Conservation (phyloP, 345 rosid species). For the sweet orange (Citrus sinensis) region DNA sequence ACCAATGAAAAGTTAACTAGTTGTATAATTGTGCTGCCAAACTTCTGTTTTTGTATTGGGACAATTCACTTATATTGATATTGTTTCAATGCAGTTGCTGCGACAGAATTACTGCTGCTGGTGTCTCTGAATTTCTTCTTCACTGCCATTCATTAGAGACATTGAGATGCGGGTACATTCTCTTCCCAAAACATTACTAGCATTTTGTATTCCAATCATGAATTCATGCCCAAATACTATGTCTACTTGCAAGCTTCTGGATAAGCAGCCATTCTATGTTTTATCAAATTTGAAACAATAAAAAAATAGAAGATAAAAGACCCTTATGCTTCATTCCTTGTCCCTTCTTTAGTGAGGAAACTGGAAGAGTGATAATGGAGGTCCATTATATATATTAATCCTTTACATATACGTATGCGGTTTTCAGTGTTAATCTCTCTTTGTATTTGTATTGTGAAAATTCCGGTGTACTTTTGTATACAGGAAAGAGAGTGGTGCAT, state of each 20-base stretch:
- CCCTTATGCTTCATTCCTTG: not conserved
- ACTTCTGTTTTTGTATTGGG: not conserved
- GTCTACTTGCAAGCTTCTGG: not conserved
- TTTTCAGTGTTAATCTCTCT: not conserved
- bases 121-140: constrained; percentile 62
- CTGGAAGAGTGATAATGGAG: not conserved
- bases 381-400: too few species aligned
- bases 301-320: not conserved
- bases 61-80: not conserved
- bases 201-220: not conserved
- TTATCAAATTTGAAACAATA: not conserved
- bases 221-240: not conserved
- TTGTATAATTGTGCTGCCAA: not conserved
- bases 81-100: constrained; percentile 58
- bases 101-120: constrained; percentile 48
- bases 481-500: not conserved
- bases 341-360: not conserved
- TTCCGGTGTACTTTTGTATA: not conserved
- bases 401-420: not conserved
- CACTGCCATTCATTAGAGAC: constrained; percentile 68
- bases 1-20: not conserved
- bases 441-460: not conserved
- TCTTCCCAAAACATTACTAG: not conserved
- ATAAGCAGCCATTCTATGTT: not conserved
- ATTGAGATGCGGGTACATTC: constrained; percentile 76